These are phyloP conservation scores for Stephania cephalantha DNA, from an alignment of 164 flowering plant species.

Conservation along the genomic window DNA sequence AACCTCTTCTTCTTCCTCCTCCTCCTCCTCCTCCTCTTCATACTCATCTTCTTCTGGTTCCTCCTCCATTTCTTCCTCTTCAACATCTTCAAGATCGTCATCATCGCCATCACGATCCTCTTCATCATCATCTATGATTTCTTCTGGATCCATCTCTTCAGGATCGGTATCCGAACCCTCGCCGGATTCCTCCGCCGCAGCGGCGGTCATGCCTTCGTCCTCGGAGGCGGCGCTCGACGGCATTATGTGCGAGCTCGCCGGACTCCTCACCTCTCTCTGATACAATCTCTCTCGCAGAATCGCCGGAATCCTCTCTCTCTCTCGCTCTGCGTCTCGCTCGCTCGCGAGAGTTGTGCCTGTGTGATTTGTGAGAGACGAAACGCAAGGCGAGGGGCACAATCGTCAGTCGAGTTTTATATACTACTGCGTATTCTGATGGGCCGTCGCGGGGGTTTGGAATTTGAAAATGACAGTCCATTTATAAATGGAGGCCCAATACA, in stretches of 20 bases:
- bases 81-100: slow-evolving; percentile 8
- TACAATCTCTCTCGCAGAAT: neutral
- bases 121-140: slow-evolving; percentile 1
- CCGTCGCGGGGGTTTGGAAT: too few relatives aligned
- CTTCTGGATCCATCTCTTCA: neutral
- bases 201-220: slow-evolving; percentile 1
- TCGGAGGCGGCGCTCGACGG: slow-evolving; percentile 1
- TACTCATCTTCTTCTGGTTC: neutral
- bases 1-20: slow-evolving; percentile 13
- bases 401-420: too few relatives aligned
- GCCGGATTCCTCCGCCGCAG: neutral
- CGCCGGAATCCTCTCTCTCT: slow-evolving; percentile 3
- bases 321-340: neutral
- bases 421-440: too few relatives aligned
- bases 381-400: neutral
- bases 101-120: slow-evolving; percentile 6
- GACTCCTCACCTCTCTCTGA: neutral
- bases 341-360: neutral
- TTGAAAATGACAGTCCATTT: too few relatives aligned
- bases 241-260: neutral
- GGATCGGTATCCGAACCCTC: slow-evolving; percentile 4
- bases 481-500: too few relatives aligned
- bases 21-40: slow-evolving; percentile 4
- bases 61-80: slow-evolving; percentile 1
- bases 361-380: neutral